Conservation (phyloP, 768 basidiomycete species). For the Steccherinum ochraceum region DNA sequence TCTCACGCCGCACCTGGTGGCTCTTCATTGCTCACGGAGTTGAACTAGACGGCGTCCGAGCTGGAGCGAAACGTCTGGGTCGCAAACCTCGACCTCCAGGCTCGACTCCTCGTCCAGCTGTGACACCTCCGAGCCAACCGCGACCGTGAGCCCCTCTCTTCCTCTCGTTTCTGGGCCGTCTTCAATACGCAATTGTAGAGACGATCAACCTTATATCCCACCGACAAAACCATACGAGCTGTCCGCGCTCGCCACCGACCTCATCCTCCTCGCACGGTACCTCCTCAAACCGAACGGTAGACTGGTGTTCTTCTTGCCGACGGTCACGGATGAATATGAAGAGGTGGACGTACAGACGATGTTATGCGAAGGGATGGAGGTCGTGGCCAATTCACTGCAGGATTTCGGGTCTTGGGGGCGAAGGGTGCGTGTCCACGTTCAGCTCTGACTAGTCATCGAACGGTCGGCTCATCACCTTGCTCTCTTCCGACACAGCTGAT, state of each 20-base stretch:
- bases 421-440: constrained; percentile 52
- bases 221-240: constrained; percentile 92
- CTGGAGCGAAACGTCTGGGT: constrained; percentile 78
- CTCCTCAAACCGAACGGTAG: constrained; percentile 81
- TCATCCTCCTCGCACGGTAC: constrained; percentile 76
- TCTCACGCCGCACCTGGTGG: constrained; percentile 6
- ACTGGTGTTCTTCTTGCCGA: constrained; percentile 93
- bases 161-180: neutral
- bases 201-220: constrained; percentile 73
- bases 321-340: constrained; percentile 86
- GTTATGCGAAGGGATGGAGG: constrained; percentile 81
- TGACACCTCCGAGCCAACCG: neutral
- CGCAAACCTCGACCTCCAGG: constrained; percentile 37
- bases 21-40: neutral
- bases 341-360: constrained; percentile 77
- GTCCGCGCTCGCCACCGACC: constrained; percentile 72
- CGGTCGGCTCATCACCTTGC: constrained; percentile 3
- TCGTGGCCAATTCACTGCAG: constrained; percentile 86
- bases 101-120: neutral
- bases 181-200: too few species aligned
- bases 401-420: constrained; percentile 95
- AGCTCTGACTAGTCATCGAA: neutral
- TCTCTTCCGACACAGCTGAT: too few species aligned
- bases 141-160: constrained; percentile 31
- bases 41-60: constrained; percentile 73